A percentile compares a stretch with the other conserved stretches of the same genome.
These are phyloP conservation scores for Naganishia randhawae DNA, from an alignment of 768 basidiomycete genomes.

Conservation along the genomic window DNA sequence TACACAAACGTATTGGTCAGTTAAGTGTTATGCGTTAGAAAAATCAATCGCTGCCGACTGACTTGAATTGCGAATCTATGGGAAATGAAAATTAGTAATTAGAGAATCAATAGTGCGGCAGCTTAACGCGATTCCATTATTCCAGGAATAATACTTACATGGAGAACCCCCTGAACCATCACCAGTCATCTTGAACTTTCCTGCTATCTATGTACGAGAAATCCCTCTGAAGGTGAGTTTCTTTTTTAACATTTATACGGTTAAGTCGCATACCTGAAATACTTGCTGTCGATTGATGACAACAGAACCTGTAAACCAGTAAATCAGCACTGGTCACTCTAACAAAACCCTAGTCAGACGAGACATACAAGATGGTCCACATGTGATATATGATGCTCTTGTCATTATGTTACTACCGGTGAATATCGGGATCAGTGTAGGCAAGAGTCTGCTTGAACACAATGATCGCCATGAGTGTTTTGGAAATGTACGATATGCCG, in stretches of 20 bases:
- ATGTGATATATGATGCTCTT: conserved; percentile 63
- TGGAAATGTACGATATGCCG: conserved; percentile 84
- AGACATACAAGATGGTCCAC: conserved; percentile 79
- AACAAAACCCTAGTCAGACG: conserved; percentile 54
- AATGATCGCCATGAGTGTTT: conserved; percentile 40
- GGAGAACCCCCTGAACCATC: conserved; percentile 60
- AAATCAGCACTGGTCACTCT: neutral
- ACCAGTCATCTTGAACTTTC: conserved; percentile 88
- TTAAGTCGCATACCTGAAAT: conserved; percentile 24
- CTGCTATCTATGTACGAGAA: conserved; percentile 38
- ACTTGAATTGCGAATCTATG: conserved; percentile 54
- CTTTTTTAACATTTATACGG: neutral
- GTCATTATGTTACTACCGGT: conserved; percentile 65
- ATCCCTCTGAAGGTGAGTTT: too few species aligned
- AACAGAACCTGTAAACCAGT: conserved; percentile 30
- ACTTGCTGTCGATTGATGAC: conserved; percentile 77
- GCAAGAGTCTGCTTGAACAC: conserved; percentile 56
- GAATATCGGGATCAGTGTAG: conserved; percentile 83
- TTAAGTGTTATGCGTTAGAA: neutral
- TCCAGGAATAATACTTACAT: conserved; percentile 2
- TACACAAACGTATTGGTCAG: neutral
- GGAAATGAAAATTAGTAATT: conserved; percentile 12
- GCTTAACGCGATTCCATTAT: too few species aligned
- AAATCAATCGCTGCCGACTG: neutral
- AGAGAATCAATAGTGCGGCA: neutral